Base-by-base conservation (phyloP, 169 alveolate species). In the Toxoplasma gondii region DNA sequence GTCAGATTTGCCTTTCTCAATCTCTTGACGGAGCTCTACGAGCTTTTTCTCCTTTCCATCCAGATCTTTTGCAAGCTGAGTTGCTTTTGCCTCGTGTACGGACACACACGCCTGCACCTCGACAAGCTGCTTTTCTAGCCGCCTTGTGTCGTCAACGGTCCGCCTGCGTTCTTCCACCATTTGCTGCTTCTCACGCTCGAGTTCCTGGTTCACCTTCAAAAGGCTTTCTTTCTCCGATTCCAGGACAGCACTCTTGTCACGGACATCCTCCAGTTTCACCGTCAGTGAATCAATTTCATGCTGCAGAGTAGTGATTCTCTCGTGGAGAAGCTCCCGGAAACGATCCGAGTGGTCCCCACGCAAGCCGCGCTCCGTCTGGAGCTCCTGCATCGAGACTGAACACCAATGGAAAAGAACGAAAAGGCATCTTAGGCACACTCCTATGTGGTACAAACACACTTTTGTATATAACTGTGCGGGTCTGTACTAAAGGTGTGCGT, bases 301-400 rank as follows among this genome's bases (percentile, higher is more conserved):
- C 67, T 82, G 90, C 90, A 82, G 24, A 49, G 1, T 43, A 7
- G 29, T 36, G 31, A 82, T 31, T 12, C 69, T 22, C 36, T 82
- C 64, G 16, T 43, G 69, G 17, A 82, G 69, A 17, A 49, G 31
- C 9, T 36, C 69, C 34, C 90, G 53, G 90, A 82, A 82, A 39
- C 90, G 53, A 4, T 38, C 90, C 41, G 90, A 22, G 67, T 82
- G 90, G 45, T 16, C n/a, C 44, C 86, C 86, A 27, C n/a, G 74
- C 74, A 64, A 22, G 4, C 74, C 34, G 1, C 84, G 84, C 84
- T 74, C 49, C 84, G n/a, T 16, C 84, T 34, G 67, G 41, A 82
- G 90, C 12, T 36, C 31, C 90, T 36, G 58, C 64, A 9, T 82
- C 44, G 38, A 31, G 34, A 16, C 74, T 64, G 74, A 16, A 64